These are phyloP conservation scores for Oryza coarctata DNA, from an alignment of 176 grass and related monocot species.

Conservation along the genomic window DNA sequence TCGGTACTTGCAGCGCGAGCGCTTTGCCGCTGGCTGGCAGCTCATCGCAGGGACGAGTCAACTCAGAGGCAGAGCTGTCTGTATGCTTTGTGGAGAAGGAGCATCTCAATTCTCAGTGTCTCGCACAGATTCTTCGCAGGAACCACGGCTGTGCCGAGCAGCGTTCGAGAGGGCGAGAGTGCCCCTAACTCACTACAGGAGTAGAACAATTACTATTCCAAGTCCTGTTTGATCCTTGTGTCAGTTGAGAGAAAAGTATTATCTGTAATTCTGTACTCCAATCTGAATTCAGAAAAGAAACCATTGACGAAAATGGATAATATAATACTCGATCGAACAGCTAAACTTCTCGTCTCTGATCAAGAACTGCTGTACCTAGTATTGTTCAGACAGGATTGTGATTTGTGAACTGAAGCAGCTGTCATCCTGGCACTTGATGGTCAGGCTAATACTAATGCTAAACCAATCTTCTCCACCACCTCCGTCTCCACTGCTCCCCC, in stretches of 20 bases:
- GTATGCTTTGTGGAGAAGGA: neutral
- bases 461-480: no score
- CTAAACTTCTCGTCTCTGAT: neutral
- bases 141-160: neutral
- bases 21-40: neutral
- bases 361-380: neutral
- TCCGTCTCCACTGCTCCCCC: no score
- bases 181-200: no score
- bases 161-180: no score
- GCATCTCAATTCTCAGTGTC: neutral
- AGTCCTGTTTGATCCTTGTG: neutral
- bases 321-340: no score
- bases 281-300: neutral
- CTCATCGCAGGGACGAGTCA: neutral
- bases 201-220: neutral
- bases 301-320: neutral
- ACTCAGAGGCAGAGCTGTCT: neutral
- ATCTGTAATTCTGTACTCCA: neutral
- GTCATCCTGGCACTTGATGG: neutral
- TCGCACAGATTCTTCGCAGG: neutral
- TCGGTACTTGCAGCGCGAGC: neutral
- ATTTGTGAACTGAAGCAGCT: neutral
- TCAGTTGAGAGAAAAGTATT: neutral
- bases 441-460: no score
- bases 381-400: neutral